Conservation (phyloP, 148 eudicot species). For the Vaccinium vitisidaea region DNA sequence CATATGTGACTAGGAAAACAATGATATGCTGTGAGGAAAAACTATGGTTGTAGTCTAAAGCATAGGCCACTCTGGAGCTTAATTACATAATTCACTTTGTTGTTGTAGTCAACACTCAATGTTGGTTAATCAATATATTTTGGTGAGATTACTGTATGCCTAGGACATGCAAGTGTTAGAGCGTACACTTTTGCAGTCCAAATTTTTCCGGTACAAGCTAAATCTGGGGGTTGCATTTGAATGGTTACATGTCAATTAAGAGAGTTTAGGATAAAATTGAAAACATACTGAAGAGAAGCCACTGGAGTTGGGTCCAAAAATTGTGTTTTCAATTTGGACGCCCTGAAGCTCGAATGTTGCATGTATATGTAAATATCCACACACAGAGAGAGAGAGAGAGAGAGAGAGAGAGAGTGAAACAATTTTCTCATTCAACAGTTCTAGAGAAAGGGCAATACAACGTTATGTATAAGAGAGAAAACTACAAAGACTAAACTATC, state of each 20-base stretch:
- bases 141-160: not conserved
- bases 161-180: not conserved
- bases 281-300: not conserved
- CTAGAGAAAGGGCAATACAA: too few species aligned
- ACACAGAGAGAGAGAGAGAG: too few species aligned
- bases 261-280: not conserved
- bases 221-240: not conserved
- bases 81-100: not conserved
- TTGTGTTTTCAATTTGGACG: not conserved
- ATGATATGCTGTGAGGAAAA: not conserved
- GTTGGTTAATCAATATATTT: not conserved
- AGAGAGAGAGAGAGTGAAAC: too few species aligned
- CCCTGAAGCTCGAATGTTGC: not conserved
- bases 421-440: too few species aligned
- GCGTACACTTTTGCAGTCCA: not conserved
- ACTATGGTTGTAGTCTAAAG: not conserved
- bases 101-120: not conserved
- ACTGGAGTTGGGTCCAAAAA: not conserved
- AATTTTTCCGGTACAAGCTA: not conserved
- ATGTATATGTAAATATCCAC: too few species aligned
- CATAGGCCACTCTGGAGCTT: not conserved
- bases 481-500: too few species aligned
- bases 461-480: too few species aligned
- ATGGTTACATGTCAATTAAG: not conserved
- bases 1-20: not conserved